Conservation (phyloP, 2,329 filamentous ascomycete genomes). For the Colletotrichum horii region DNA sequence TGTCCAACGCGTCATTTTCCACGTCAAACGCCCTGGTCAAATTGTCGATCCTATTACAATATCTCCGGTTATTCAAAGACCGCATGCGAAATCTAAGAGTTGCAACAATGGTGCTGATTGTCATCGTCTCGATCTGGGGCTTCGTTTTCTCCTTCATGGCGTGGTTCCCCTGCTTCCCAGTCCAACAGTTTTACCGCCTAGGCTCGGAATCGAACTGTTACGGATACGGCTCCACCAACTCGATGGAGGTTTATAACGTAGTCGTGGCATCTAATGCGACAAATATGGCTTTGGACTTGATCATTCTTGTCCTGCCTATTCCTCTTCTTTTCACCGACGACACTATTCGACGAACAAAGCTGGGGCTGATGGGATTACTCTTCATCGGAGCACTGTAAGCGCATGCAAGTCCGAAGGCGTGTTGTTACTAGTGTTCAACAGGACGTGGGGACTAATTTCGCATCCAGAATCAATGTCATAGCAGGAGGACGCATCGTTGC, state of each 20-base stretch:
- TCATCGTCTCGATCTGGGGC: background rate
- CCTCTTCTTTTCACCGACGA: background rate
- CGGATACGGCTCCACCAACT: constrained; percentile 3
- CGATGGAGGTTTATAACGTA: background rate
- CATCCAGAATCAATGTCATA: background rate
- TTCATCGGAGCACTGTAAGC: background rate
- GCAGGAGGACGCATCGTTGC: constrained; percentile 1
- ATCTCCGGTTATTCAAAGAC: background rate
- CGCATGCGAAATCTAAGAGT: background rate
- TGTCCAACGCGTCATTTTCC: constrained; percentile 1
- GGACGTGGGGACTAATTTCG: background rate
- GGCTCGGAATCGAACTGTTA: background rate
- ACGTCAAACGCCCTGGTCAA: background rate
- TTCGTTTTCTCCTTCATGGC: background rate
- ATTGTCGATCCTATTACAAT: background rate
- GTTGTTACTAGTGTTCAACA: background rate
- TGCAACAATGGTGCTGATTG: background rate
- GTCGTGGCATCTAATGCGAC: background rate
- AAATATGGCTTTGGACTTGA: constrained; percentile 2
- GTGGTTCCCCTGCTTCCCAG: constrained; percentile 11
- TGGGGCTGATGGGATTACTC: background rate
- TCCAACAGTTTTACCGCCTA: background rate
- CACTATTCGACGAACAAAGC: background rate
- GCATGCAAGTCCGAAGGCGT: background rate
- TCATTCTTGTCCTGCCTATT: constrained; percentile 7